Evolutionary conservation across 2,329 filamentous ascomycete species (phyloP).

Genomic region (Cladosporium sp.): DNA sequence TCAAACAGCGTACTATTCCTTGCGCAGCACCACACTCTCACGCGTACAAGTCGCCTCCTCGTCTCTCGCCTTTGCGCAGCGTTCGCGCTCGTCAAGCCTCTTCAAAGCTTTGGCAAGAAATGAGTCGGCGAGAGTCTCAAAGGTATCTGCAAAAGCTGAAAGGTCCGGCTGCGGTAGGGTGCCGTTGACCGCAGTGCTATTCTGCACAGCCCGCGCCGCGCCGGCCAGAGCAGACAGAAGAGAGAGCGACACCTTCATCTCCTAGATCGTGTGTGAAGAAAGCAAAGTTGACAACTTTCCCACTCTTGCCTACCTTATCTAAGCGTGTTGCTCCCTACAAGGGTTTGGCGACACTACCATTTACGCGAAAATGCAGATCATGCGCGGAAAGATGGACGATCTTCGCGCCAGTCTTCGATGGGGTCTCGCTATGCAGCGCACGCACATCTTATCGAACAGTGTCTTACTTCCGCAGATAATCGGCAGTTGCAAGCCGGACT

Average conservation of each 20-base stretch:
- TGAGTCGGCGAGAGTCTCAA: neutral
- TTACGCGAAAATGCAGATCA: neutral
- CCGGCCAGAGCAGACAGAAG: neutral
- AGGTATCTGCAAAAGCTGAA: neutral
- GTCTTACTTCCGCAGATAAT: neutral
- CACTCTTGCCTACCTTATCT: neutral
- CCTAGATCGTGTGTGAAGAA: neutral
- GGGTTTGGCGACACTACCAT: neutral
- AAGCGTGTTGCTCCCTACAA: neutral
- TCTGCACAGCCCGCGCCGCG: neutral
- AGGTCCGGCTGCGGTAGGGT: neutral
- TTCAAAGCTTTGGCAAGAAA: neutral
- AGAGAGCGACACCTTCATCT: constrained; percentile 3
- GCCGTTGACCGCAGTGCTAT: neutral
- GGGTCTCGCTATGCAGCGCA: neutral
- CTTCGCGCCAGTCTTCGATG: neutral
- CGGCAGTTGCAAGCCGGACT: neutral
- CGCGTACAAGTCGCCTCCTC: constrained; percentile 2
- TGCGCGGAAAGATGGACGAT: neutral
- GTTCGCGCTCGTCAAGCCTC: constrained; percentile 3
- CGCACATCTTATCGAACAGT: neutral
- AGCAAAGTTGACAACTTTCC: neutral
- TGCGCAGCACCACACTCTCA: neutral
- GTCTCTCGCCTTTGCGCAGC: neutral
- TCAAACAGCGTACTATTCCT: neutral